These are phyloP conservation scores for Hymenochaete sp. DNA, from an alignment of 1,284 basidiomycete species.

Conservation along the genomic window DNA sequence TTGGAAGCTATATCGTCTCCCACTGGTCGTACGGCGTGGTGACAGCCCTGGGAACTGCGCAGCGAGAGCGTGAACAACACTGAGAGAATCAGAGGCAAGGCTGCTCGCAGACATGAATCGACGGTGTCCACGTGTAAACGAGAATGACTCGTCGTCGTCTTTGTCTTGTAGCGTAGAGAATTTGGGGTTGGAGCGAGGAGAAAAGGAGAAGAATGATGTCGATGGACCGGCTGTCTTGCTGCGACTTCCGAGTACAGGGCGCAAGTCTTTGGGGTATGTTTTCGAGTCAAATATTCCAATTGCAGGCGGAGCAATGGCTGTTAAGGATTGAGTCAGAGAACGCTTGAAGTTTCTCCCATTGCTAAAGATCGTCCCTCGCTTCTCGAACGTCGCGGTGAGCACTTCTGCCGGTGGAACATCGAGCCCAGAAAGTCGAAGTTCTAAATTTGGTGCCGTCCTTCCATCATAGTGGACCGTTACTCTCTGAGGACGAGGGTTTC, in stretches of 20 bases:
- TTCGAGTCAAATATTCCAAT: not conserved
- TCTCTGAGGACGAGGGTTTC: constrained; percentile 26
- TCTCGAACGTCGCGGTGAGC: constrained; percentile 27
- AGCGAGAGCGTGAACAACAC: constrained; percentile 40
- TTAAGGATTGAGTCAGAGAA: constrained; percentile 10
- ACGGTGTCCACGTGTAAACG: constrained; percentile 5
- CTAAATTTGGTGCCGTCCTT: constrained; percentile 46
- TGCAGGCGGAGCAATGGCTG: constrained; percentile 7
- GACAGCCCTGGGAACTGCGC: constrained; percentile 45
- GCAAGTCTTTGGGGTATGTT: constrained; percentile 3
- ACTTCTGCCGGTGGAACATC: constrained; percentile 34
- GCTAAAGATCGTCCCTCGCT: constrained; percentile 16
- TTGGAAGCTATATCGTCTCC: constrained; percentile 1
- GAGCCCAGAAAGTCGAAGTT: constrained; percentile 52
- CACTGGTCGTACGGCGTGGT: constrained; percentile 25
- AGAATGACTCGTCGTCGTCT: not conserved
- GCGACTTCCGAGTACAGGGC: not conserved
- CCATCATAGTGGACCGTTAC: constrained; percentile 48
- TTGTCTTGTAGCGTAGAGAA: constrained; percentile 6
- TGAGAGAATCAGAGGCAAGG: constrained; percentile 31
- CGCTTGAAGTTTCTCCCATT: not conserved
- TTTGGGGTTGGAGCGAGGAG: constrained; percentile 9
- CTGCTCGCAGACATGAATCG: constrained; percentile 21
- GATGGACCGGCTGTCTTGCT: not conserved
- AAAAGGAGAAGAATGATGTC: not conserved